Base-by-base conservation (phyloP, 768 basidiomycete genomes). In the Lentinula detonsa region DNA sequence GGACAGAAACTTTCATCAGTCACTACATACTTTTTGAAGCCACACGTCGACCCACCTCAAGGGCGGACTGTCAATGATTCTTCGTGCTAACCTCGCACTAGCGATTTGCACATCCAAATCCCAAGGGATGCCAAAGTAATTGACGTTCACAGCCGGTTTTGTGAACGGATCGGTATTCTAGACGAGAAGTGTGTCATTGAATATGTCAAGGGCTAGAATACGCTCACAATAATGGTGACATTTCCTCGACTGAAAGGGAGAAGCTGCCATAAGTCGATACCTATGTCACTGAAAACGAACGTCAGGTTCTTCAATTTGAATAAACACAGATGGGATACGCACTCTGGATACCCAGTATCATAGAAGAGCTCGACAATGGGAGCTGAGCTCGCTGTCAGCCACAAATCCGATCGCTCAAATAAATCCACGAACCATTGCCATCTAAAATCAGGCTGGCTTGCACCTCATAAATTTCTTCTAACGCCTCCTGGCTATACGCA, bases 161-260 rank as follows among this genome's bases (percentile, higher is more conserved):
- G 68, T 71, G 71, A 81, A 84, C 0, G 83, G 80, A 63, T 83
- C 68, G 8, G 71, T 73, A 37, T 75, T 78, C 79, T 83, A 61
- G 16, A 48, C 4, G 53, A 13, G 15, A 1, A 31, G 33, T 39
- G 34, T 59, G 2, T 15, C 15, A n/a, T 37, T 37, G 37, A 15
- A 42, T 42, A 23, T 23, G 23, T 42, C 15, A 15, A n/a, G 42
- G 10, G 46, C 31, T 18, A 48, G 34, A 37, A 50, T 49, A 28
- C 16, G 43, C 70, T 37, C 39, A 82, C 81, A 6, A 70, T 76
- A 64, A 83, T 78, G 53, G 71, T 72, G 33, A 84, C 78, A n/a
- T 66, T 75, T 6, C 84, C 84, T 28, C 83, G 70, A 68, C 79
- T 79, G 71, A 84, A 84, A 1, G 83, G 83, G 4, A 85, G 74